Evolutionary conservation across 495 filamentous ascomycete species (phyloP).

Genomic region (Annulohypoxylon stygium): DNA sequence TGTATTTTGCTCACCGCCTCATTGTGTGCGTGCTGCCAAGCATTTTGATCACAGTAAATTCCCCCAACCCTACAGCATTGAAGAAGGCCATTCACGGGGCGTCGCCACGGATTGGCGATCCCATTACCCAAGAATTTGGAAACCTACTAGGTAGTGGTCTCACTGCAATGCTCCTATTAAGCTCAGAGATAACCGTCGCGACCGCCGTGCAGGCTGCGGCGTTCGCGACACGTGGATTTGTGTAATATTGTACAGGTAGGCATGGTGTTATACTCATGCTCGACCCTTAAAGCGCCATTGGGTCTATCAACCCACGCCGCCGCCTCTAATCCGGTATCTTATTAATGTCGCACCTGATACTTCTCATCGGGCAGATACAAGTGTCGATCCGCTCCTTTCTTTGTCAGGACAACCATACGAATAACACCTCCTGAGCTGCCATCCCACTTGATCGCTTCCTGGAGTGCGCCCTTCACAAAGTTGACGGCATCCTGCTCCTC

Average conservation of each 20-base stretch:
- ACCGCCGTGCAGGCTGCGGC: slow-evolving; percentile 14
- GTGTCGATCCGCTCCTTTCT: slow-evolving; percentile 86
- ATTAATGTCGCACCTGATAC: slow-evolving; percentile 69
- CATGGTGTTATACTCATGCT: slow-evolving; percentile 26
- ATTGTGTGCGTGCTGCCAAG: slow-evolving; percentile 46
- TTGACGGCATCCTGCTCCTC: slow-evolving; percentile 90
- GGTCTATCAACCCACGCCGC: slow-evolving; percentile 12
- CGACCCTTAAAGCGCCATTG: slow-evolving; percentile 34
- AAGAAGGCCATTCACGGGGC: slow-evolving; percentile 29
- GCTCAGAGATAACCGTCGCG: slow-evolving; percentile 15
- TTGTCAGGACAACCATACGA: slow-evolving; percentile 93
- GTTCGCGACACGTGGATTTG: slow-evolving; percentile 35
- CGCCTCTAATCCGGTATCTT: slow-evolving; percentile 34
- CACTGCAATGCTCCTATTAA: slow-evolving; percentile 40
- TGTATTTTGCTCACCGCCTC: slow-evolving; percentile 47
- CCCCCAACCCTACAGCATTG: slow-evolving; percentile 38
- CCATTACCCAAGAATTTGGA: slow-evolving; percentile 33
- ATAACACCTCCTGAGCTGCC: slow-evolving; percentile 97
- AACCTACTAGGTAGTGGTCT: slow-evolving; percentile 14
- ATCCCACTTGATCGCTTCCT: slow-evolving; percentile 99
- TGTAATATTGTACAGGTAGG: slow-evolving; percentile 49
- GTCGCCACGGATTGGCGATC: slow-evolving; percentile 31
- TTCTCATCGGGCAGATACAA: slow-evolving; percentile 90
- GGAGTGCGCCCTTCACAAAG: slow-evolving; percentile 90
- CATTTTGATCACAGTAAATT: slow-evolving; percentile 27